Percentiles rank a stretch among this genome's conserved stretches.
phyloP scores from a whole-genome alignment of 306 rosid genomes.

The Luffa acutangula region DNA sequence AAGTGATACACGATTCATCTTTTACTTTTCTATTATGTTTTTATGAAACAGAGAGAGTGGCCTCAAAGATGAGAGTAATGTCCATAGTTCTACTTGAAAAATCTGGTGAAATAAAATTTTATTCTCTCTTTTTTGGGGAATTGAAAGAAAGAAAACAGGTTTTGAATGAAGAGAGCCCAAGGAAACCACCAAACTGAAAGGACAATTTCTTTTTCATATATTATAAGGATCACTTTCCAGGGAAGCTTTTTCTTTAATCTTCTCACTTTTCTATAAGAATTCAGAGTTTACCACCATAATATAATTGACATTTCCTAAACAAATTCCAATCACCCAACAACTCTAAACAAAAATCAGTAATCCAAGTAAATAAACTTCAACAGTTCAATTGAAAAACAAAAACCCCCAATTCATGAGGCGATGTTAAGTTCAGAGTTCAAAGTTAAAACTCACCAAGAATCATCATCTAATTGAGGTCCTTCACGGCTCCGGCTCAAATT shows the following conservation, averaged over 20 bases:
- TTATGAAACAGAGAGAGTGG: too few relatives aligned
- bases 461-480: constrained; percentile 7
- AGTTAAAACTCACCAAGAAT: constrained; percentile 36
- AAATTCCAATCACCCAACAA: not conserved
- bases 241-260: not conserved
- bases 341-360: not conserved
- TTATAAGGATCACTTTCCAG: not conserved
- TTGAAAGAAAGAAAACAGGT: not conserved
- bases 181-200: not conserved
- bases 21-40: not conserved
- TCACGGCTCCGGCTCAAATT: constrained; percentile 11
- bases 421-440: not conserved
- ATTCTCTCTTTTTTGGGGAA: not conserved
- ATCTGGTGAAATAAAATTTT: not conserved
- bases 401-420: not conserved
- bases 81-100: not conserved
- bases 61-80: not conserved
- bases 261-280: not conserved
- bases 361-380: not conserved
- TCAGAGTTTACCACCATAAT: not conserved
- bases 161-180: not conserved
- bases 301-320: not conserved
- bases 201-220: not conserved
- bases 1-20: not conserved
- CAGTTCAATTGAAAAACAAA: not conserved